These are phyloP conservation scores for Salvia sclarea DNA, from an alignment of 305 asterid species.

Conservation along the genomic window DNA sequence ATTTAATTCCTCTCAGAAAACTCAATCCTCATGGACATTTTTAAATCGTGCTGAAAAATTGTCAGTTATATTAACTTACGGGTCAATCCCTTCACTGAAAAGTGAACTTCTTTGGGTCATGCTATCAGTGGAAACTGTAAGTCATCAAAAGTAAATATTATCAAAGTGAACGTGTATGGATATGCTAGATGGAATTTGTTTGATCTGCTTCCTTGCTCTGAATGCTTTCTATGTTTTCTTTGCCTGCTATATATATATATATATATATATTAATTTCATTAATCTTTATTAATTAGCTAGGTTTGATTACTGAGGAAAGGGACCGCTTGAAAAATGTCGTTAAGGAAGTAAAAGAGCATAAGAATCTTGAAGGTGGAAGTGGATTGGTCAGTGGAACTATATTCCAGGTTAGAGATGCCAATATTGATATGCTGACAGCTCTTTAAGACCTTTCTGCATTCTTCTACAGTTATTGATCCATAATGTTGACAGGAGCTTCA, in stretches of 20 bases:
- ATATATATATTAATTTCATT: not conserved
- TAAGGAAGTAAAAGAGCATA: conserved; percentile 55
- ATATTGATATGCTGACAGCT: conserved; percentile 12
- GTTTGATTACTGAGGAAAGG: conserved; percentile 66
- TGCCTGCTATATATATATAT: not conserved
- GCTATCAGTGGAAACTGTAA: conserved; percentile 9
- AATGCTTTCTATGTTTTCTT: not conserved
- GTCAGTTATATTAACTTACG: conserved; percentile 14
- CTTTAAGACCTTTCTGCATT: conserved; percentile 25
- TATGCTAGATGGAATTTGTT: conserved; percentile 28
- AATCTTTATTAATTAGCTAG: conserved; percentile 51
- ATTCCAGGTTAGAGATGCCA: conserved; percentile 48
- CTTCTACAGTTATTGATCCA: conserved; percentile 32
- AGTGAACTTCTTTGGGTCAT: conserved; percentile 27
- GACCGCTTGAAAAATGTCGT: conserved; percentile 54
- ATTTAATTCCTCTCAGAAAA: not conserved
- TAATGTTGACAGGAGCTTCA: conserved; percentile 74
- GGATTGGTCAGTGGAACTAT: conserved; percentile 52
- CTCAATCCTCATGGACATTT: not conserved
- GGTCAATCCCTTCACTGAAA: conserved; percentile 14
- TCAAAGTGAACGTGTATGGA: conserved; percentile 23
- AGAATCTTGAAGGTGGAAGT: conserved; percentile 52
- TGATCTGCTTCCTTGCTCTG: conserved; percentile 32
- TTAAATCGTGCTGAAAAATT: conserved; percentile 8
- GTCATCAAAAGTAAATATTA: conserved; percentile 23